Evolutionary conservation across 345 rosid genomes (phyloP), one percentile per base, ranked within the genome.

Genomic region (Sonneratia caseolaris): DNA sequence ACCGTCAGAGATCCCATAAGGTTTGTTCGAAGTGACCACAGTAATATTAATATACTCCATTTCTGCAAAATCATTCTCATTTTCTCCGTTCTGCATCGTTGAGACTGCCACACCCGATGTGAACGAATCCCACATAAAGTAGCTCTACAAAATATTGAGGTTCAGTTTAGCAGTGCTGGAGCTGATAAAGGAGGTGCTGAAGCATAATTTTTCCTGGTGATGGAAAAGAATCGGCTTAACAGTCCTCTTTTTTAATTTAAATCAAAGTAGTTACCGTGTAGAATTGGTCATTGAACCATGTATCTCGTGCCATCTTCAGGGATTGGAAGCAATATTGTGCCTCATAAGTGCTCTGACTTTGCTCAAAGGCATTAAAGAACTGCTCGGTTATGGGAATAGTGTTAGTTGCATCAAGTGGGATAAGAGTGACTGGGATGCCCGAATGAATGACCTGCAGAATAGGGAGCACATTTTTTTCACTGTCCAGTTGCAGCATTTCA

Each of bases 91-190:
- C 3, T 79, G 76, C 93, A 94, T 88, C 68, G 78, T 85, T 47
- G 98, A 91, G 67, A 84, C 84, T 18, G 93, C 98, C 7, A 94
- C 93, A 51, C 97, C 96, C 5, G 89, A 79, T 56, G 87, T 79
- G 67, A 94, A 94, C 18, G 98, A 89, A 66, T 91, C 97, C 98
- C 98, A 94, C 98, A 94, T 91, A 86, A 81, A 91, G 75, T 81
- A 89, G 82, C 89, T 88, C 96, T 89, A 83, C 75, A 75, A 14
- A 24, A n/a, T 47, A 32, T 10, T 4, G 5, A 12, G 37, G 19
- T 8, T 3, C 55, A 9, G 37, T 15, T 68, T n/a, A 62, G 71
- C 21, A 1, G 18, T 51, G 1, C 13, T 12, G 27, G 3, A 22
- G 22, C 69, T 38, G 61, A 47, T 24, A 11, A 66, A 18, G 51